Evolutionary conservation across 805 yeast species (phyloP).

Genomic region (Metahyphopichia silvanorum): DNA sequence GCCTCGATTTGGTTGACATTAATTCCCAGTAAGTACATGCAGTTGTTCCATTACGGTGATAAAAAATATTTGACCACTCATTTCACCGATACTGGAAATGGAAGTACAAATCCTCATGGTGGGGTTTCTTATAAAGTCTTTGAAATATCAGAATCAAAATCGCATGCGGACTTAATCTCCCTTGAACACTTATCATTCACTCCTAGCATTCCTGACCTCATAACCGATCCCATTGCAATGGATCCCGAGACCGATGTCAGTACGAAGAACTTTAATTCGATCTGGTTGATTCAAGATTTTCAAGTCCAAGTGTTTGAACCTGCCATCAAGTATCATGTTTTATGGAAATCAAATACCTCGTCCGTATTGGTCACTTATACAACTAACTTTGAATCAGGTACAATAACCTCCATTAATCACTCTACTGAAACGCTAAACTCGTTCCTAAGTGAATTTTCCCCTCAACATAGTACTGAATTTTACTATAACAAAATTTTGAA

Average conservation of each 20-base stretch:
- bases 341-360: constrained; percentile 66
- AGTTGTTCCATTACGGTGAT: constrained; percentile 7
- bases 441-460: constrained; percentile 16
- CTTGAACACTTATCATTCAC: constrained; percentile 14
- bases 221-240: constrained; percentile 6
- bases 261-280: constrained; percentile 17
- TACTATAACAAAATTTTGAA: constrained; percentile 48
- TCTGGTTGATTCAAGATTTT: constrained; percentile 49
- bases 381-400: constrained; percentile 11
- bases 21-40: constrained; percentile 29
- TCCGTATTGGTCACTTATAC: constrained; percentile 37
- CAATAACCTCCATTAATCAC: constrained; percentile 9
- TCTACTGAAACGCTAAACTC: constrained; percentile 11
- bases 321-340: constrained; percentile 25
- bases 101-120: constrained; percentile 9
- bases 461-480: constrained; percentile 29
- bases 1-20: constrained; percentile 22
- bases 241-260: neutral
- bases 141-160: constrained; percentile 12
- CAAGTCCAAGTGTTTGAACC: constrained; percentile 2
- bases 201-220: constrained; percentile 12
- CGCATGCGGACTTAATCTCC: constrained; percentile 6
- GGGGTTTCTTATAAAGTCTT: constrained; percentile 21
- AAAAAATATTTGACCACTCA: constrained; percentile 14
- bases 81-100: constrained; percentile 11